A percentile compares a stretch with the other conserved stretches of the same genome.
phyloP scores from a whole-genome alignment of 495 filamentous ascomycete species.

The Neurospora sp. region DNA sequence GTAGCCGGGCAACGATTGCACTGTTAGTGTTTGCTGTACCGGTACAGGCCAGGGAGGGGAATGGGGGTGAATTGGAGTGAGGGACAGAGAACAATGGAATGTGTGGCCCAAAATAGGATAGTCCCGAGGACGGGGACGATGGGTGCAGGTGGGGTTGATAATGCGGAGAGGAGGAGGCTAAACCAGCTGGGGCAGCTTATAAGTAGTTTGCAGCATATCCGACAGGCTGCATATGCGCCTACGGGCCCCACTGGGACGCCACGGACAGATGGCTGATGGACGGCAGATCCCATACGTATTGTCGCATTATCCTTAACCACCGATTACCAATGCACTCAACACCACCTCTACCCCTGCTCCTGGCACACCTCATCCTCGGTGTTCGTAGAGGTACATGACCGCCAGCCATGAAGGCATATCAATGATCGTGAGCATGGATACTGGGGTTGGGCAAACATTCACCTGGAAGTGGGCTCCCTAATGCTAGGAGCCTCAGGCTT shows the following conservation, averaged over 20 bases:
- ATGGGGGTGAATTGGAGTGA: neutral
- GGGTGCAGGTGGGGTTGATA: conserved; percentile 1
- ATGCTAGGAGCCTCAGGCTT: neutral
- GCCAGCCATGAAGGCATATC: neutral
- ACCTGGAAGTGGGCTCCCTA: neutral
- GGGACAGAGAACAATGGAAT: conserved; percentile 3
- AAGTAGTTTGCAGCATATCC: conserved; percentile 7
- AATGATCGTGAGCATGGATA: neutral
- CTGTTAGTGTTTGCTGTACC: neutral
- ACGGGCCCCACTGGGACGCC: neutral
- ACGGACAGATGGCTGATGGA: neutral
- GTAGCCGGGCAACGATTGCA: neutral
- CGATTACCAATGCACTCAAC: neutral
- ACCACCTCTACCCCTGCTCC: neutral
- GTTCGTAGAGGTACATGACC: neutral
- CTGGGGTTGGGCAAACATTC: neutral
- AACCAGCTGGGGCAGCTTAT: conserved; percentile 14
- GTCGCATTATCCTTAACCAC: neutral
- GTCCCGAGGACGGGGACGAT: conserved; percentile 1
- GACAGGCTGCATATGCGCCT: conserved; percentile 3
- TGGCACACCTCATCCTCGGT: neutral
- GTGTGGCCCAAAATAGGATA: conserved; percentile 4
- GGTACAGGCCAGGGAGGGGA: neutral
- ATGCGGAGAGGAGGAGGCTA: conserved; percentile 9
- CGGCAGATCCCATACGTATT: neutral